Percentiles rank a stretch among this genome's conserved stretches.
These are phyloP conservation scores for Pythium rhizo-oryzae DNA, from an alignment of 352 stramenopile genomes.

Conservation along the genomic window DNA sequence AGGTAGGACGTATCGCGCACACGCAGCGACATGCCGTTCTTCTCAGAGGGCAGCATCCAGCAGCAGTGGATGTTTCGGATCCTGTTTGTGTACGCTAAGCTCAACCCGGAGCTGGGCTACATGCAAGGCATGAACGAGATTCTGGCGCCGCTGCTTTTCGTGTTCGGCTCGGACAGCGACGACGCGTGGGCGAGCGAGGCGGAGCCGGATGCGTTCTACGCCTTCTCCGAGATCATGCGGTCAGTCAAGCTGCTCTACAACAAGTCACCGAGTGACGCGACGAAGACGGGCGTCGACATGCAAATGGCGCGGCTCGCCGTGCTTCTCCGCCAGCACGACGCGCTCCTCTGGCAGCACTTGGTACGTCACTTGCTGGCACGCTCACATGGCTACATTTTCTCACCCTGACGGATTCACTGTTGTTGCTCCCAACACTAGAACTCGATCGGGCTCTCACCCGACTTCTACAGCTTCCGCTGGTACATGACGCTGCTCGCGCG, in stretches of 20 bases:
- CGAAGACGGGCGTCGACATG: constrained; percentile 54
- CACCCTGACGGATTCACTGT: background rate
- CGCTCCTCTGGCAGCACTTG: constrained; percentile 65
- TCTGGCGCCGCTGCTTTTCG: constrained; percentile 82
- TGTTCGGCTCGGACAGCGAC: constrained; percentile 61
- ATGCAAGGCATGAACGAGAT: constrained; percentile 97
- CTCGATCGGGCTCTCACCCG: constrained; percentile 54
- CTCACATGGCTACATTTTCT: background rate
- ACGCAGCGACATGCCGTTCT: constrained; percentile 52
- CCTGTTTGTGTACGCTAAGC: constrained; percentile 77
- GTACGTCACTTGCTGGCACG: constrained; percentile 26
- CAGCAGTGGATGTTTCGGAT: constrained; percentile 74
- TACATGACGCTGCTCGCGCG: constrained; percentile 69
- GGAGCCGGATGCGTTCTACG: constrained; percentile 58
- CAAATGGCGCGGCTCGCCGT: constrained; percentile 57
- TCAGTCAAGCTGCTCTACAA: constrained; percentile 53
- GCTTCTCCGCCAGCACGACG: constrained; percentile 65
- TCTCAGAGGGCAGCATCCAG: constrained; percentile 44
- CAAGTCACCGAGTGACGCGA: constrained; percentile 40
- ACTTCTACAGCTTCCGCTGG: constrained; percentile 75
- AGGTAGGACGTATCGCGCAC: constrained; percentile 62
- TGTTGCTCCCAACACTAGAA: constrained; percentile 41
- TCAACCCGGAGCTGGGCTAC: constrained; percentile 87
- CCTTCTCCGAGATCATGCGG: constrained; percentile 53
- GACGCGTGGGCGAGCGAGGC: constrained; percentile 38